Conservation (phyloP, 208 protist species). For the Crithidia sp. region DNA sequence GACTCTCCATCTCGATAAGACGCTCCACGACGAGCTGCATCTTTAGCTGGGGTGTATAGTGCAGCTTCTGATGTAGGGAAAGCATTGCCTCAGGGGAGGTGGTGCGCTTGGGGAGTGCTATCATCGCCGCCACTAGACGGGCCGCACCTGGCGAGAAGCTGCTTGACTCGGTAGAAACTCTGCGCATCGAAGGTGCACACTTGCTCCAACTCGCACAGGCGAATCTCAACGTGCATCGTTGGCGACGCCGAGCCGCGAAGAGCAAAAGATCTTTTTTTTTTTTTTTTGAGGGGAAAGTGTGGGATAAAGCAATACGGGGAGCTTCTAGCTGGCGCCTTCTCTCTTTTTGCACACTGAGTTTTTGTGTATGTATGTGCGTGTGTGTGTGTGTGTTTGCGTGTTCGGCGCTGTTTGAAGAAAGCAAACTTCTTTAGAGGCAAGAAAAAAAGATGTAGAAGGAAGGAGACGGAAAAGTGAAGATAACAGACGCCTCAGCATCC, state of each 20-base stretch:
- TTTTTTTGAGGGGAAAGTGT: not conserved
- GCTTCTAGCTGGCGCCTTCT: too few species aligned
- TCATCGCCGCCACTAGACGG: constrained; percentile 1
- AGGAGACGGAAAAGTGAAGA: too few species aligned
- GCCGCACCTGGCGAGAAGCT: constrained; percentile 40
- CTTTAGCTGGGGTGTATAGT: constrained; percentile 47
- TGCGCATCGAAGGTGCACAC: constrained; percentile 70
- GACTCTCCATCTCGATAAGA: constrained; percentile 71
- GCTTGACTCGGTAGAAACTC: constrained; percentile 83
- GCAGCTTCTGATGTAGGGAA: not conserved
- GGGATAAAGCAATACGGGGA: too few species aligned
- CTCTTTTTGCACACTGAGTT: too few species aligned
- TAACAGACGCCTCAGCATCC: too few species aligned
- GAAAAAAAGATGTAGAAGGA: too few species aligned
- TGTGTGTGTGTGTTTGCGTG: too few species aligned
- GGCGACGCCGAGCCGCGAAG: not conserved
- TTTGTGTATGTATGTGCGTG: too few species aligned
- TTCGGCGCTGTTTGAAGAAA: too few species aligned
- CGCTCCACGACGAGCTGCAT: constrained; percentile 81
- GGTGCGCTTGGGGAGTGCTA: constrained; percentile 2
- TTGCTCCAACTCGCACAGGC: constrained; percentile 56
- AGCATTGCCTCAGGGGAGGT: constrained; percentile 23
- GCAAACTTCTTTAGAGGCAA: too few species aligned
- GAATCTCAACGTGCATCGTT: constrained; percentile 84
- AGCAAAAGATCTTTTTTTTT: not conserved